phyloP scores from a whole-genome alignment of 2,329 filamentous ascomycete genomes.

The Exophiala bonariae region DNA sequence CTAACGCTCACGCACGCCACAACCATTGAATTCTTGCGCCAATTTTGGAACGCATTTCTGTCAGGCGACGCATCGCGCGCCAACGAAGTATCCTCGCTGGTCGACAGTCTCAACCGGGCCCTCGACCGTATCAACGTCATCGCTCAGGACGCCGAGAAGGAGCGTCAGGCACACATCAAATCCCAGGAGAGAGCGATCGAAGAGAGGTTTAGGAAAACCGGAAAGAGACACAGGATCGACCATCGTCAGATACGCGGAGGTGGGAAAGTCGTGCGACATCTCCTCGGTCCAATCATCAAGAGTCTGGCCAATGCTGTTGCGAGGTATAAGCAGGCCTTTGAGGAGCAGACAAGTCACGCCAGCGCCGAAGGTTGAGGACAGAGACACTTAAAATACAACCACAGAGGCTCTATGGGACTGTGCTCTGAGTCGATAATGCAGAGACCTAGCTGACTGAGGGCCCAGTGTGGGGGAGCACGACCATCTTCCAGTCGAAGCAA shows the following conservation, averaged over 20 bases:
- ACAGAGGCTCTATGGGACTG: no score
- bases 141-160: slow-evolving; percentile 74
- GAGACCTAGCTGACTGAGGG: no score
- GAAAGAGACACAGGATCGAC: slow-evolving; percentile 71
- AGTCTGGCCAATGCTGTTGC: slow-evolving; percentile 69
- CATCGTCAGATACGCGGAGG: slow-evolving; percentile 71
- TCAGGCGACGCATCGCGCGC: slow-evolving; percentile 83
- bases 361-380: not conserved
- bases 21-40: slow-evolving; percentile 91
- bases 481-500: no score
- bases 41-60: slow-evolving; percentile 92
- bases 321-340: slow-evolving; percentile 71
- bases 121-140: slow-evolving; percentile 77
- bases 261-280: slow-evolving; percentile 68
- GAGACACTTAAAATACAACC: no score
- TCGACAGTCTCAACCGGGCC: slow-evolving; percentile 77
- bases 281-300: slow-evolving; percentile 72
- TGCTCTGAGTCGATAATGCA: no score
- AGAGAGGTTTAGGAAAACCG: slow-evolving; percentile 69
- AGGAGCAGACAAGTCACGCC: slow-evolving; percentile 51
- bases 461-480: no score
- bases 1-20: slow-evolving; percentile 83
- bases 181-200: slow-evolving; percentile 69
- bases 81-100: slow-evolving; percentile 75
- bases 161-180: slow-evolving; percentile 67